Percentiles rank a stretch among this genome's conserved stretches.
Conservation (phyloP, 495 filamentous ascomycete genomes). For the Podospora pseudopauciseta region DNA sequence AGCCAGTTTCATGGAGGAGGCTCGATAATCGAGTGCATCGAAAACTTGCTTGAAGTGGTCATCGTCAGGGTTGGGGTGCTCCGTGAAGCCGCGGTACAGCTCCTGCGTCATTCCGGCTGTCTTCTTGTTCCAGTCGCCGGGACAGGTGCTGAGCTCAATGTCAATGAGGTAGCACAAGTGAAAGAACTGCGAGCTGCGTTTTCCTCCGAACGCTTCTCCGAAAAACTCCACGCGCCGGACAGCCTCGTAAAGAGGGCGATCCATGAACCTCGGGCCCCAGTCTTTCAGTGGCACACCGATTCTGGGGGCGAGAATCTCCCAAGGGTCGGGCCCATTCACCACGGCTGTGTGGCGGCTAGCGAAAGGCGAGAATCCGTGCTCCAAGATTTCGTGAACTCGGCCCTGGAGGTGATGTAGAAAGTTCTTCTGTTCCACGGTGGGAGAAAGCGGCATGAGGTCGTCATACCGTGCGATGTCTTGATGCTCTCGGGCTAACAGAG, state of each 20-base stretch:
- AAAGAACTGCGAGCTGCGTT: slow-evolving; percentile 30
- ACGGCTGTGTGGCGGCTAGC: slow-evolving; percentile 13
- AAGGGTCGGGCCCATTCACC: slow-evolving; percentile 10
- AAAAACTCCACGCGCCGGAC: slow-evolving; percentile 27
- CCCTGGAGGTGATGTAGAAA: slow-evolving; percentile 23
- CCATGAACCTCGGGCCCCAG: slow-evolving; percentile 27
- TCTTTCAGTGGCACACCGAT: slow-evolving; percentile 17
- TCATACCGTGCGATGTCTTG: slow-evolving; percentile 21
- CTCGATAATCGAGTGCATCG: slow-evolving; percentile 36
- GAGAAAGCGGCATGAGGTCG: slow-evolving; percentile 25
- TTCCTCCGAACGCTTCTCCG: slow-evolving; percentile 37
- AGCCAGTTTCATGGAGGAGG: slow-evolving; percentile 32
- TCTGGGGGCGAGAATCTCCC: slow-evolving; percentile 15
- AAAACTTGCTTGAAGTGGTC: slow-evolving; percentile 32
- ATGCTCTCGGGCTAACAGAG: slow-evolving; percentile 25
- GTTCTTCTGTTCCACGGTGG: slow-evolving; percentile 17
- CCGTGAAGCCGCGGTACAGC: slow-evolving; percentile 20
- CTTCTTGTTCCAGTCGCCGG: slow-evolving; percentile 28
- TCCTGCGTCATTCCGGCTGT: slow-evolving; percentile 21
- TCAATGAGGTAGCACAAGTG: slow-evolving; percentile 35
- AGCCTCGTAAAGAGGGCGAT: not conserved
- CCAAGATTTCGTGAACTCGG: slow-evolving; percentile 23
- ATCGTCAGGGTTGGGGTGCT: slow-evolving; percentile 10
- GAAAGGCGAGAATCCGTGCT: slow-evolving; percentile 17
- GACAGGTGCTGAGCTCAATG: slow-evolving; percentile 33